Conservation (phyloP, 2,329 filamentous ascomycete genomes). For the Colletotrichum liaoningense region DNA sequence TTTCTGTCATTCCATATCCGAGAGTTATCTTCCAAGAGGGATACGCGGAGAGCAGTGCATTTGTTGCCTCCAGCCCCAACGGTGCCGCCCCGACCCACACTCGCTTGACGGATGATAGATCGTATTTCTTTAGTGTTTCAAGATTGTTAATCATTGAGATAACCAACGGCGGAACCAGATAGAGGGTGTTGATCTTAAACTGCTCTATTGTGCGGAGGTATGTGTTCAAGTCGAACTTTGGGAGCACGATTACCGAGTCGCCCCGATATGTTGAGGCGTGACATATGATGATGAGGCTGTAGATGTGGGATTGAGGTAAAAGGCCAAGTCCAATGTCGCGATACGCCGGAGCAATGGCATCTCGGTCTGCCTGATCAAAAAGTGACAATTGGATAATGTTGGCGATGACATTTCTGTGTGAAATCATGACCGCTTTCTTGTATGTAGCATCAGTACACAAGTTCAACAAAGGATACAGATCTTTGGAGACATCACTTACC, state of each 20-base stretch:
- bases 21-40: background rate
- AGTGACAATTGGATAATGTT: conserved; percentile 73
- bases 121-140: background rate
- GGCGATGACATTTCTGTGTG: conserved; percentile 79
- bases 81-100: background rate
- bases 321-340: background rate
- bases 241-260: background rate
- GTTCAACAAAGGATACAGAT: background rate
- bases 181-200: background rate
- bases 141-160: background rate
- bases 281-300: background rate
- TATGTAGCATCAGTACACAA: background rate
- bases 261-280: background rate
- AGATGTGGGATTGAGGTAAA: background rate
- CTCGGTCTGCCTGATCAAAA: conserved; percentile 46
- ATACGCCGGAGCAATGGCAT: conserved; percentile 26
- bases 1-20: background rate
- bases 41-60: background rate
- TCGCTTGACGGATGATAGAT: background rate
- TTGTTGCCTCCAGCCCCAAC: background rate
- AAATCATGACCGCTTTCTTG: conserved; percentile 83
- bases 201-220: background rate
- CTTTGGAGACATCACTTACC: conserved; percentile 48
- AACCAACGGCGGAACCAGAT: background rate
- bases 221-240: background rate